These are phyloP conservation scores for Penicillium expansum DNA, from an alignment of 2,329 filamentous ascomycete species.

Conservation along the genomic window DNA sequence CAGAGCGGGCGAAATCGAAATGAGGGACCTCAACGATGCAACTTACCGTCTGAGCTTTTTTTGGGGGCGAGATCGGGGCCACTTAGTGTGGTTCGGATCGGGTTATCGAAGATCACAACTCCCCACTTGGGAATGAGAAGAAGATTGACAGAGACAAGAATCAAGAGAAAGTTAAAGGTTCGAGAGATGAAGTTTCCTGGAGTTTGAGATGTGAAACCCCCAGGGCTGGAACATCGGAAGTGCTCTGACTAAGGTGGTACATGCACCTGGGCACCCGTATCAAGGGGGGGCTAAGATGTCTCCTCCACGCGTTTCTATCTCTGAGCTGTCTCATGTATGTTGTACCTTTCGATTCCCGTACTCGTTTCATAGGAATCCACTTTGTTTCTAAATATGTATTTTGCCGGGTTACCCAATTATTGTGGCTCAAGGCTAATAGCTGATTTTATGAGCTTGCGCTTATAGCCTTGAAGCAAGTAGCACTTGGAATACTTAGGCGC, in stretches of 20 bases:
- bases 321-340: constrained; percentile 3
- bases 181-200: background rate
- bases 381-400: background rate
- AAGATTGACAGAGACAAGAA: background rate
- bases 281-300: constrained; percentile 7
- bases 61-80: constrained; percentile 17
- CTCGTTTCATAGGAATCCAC: background rate
- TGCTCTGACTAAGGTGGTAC: constrained; percentile 9
- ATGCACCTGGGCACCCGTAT: background rate
- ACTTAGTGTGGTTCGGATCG: constrained; percentile 20
- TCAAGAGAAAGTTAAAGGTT: background rate
- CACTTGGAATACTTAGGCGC: background rate
- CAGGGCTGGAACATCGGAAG: background rate
- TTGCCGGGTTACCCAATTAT: background rate
- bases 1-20: constrained; percentile 13
- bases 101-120: constrained; percentile 12
- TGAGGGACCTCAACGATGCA: constrained; percentile 7
- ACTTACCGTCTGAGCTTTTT: constrained; percentile 22
- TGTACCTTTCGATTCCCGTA: background rate
- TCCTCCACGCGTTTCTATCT: constrained; percentile 7
- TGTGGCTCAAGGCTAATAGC: background rate
- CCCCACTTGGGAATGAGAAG: background rate
- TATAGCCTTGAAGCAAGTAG: background rate
- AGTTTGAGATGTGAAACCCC: background rate
- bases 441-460: background rate